phyloP scores from a whole-genome alignment of 1,284 basidiomycete species.

The Sanghuangporus sanghuang region DNA sequence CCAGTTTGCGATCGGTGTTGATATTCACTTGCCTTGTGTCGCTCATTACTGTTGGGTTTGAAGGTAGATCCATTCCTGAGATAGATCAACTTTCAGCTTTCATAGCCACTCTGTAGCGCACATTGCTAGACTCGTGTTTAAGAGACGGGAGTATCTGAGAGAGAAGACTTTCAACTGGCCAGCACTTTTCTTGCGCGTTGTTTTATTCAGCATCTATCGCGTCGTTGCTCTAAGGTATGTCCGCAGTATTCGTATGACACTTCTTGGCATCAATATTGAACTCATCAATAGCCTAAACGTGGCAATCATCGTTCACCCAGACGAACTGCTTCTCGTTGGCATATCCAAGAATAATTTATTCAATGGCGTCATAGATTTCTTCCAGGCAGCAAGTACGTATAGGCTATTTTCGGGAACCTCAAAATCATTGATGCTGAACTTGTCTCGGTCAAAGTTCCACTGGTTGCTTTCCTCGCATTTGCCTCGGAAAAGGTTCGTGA shows the following conservation, averaged over 20 bases:
- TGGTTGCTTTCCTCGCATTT: constrained; percentile 16
- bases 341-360: constrained; percentile 14
- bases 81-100: neutral
- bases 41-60: constrained; percentile 11
- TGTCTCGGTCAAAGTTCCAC: constrained; percentile 9
- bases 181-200: constrained; percentile 12
- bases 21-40: constrained; percentile 7
- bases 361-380: constrained; percentile 16
- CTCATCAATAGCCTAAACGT: constrained; percentile 4
- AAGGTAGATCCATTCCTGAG: constrained; percentile 4
- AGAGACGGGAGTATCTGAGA: neutral
- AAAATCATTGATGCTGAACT: neutral
- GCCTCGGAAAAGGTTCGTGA: constrained; percentile 12
- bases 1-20: constrained; percentile 5
- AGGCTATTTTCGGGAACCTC: neutral
- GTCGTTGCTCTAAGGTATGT: constrained; percentile 12
- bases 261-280: neutral
- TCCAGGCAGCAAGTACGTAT: constrained; percentile 15
- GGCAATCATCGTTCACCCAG: constrained; percentile 11
- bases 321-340: constrained; percentile 17
- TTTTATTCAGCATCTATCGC: constrained; percentile 16
- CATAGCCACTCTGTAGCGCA: neutral
- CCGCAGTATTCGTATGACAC: neutral
- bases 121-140: constrained; percentile 6
- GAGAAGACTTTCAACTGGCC: neutral